Conservation (phyloP, 257 asterid species). For the Solanum corneliomulleri region DNA sequence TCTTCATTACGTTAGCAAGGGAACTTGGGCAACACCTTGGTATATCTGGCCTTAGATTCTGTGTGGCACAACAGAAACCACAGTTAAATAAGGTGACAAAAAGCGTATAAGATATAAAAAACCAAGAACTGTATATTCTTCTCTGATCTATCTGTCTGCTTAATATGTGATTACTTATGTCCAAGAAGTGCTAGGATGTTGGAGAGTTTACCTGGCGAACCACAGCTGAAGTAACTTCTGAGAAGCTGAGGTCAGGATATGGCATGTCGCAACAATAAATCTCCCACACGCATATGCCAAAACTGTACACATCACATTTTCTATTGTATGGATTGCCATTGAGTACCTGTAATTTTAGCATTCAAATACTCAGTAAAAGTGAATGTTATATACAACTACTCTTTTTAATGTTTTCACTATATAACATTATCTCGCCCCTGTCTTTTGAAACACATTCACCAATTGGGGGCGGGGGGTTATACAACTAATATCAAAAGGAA, state of each 20-base stretch:
- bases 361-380: background rate
- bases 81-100: background rate
- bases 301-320: constrained; percentile 77
- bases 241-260: constrained; percentile 81
- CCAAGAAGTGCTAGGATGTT: background rate
- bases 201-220: constrained; percentile 58
- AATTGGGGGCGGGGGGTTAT: background rate
- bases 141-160: background rate
- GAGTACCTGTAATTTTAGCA: constrained; percentile 40
- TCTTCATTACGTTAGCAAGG: constrained; percentile 63
- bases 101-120: background rate
- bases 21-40: constrained; percentile 85
- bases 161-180: background rate
- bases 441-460: background rate
- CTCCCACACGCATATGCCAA: constrained; percentile 86
- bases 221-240: constrained; percentile 86
- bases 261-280: constrained; percentile 93
- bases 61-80: background rate
- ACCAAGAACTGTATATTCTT: background rate
- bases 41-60: constrained; percentile 89
- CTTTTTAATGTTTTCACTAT: background rate
- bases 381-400: background rate
- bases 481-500: too few relatives aligned
- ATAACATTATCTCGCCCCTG: background rate
- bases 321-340: constrained; percentile 72